Evolutionary conservation across 495 filamentous ascomycete genomes (phyloP).

Genomic region (Penicillium lagena): DNA sequence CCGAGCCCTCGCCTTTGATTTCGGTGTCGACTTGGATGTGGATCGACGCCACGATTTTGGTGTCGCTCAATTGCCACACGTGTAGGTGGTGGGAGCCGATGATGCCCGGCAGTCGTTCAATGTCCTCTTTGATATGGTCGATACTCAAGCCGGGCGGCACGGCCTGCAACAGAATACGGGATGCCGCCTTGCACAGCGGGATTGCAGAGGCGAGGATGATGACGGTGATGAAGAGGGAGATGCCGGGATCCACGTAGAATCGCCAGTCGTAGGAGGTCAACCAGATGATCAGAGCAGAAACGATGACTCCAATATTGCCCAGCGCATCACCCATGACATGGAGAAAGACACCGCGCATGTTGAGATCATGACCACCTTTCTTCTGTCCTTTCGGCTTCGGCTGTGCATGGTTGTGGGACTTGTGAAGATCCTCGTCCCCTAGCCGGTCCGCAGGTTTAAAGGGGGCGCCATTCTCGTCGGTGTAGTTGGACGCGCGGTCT

Average conservation of each 20-base stretch:
- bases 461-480: slow-evolving; percentile 22
- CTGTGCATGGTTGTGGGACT: slow-evolving; percentile 72
- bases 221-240: slow-evolving; percentile 92
- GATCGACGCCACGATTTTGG: slow-evolving; percentile 83
- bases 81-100: slow-evolving; percentile 90
- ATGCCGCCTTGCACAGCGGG: slow-evolving; percentile 85
- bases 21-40: slow-evolving; percentile 85
- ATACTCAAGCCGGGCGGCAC: slow-evolving; percentile 81
- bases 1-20: slow-evolving; percentile 62
- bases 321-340: slow-evolving; percentile 96
- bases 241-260: slow-evolving; percentile 81
- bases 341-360: slow-evolving; percentile 96
- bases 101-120: slow-evolving; percentile 74
- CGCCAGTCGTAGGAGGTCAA: slow-evolving; percentile 62
- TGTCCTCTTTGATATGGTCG: slow-evolving; percentile 88
- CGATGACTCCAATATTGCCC: slow-evolving; percentile 94
- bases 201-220: slow-evolving; percentile 91
- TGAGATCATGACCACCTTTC: slow-evolving; percentile 77
- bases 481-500: slow-evolving; percentile 32
- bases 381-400: slow-evolving; percentile 55
- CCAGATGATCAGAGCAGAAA: slow-evolving; percentile 90
- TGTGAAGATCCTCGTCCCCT: slow-evolving; percentile 30
- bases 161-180: slow-evolving; percentile 90
- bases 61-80: slow-evolving; percentile 94
- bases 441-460: slow-evolving; percentile 1